Conservation (phyloP, 805 yeast species). For the Sugiyamaella marilandica region DNA sequence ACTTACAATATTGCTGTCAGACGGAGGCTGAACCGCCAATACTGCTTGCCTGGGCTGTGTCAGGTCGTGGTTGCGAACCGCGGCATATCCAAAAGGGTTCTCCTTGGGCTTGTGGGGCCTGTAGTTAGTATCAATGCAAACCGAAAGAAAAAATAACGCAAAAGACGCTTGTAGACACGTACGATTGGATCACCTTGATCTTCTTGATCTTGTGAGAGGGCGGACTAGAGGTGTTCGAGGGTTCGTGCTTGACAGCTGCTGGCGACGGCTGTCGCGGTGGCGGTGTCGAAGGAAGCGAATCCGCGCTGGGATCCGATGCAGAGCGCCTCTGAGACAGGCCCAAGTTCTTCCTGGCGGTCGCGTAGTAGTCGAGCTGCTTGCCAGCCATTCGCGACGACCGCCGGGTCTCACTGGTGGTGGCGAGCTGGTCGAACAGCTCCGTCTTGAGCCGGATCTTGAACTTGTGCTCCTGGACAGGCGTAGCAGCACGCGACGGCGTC, state of each 20-base stretch:
- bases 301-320: not conserved
- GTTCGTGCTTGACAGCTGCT: not conserved
- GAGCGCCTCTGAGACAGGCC: conserved; percentile 6
- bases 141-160: not conserved
- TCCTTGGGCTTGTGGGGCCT: conserved; percentile 26
- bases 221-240: conserved; percentile 14
- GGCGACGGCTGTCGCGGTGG: not conserved
- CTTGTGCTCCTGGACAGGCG: conserved; percentile 18
- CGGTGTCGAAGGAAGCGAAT: not conserved
- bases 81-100: conserved; percentile 44
- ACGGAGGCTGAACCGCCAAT: not conserved
- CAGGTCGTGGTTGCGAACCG: conserved; percentile 28
- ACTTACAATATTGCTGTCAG: conserved; percentile 10
- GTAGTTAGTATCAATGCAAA: not conserved
- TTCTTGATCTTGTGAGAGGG: conserved; percentile 10
- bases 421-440: conserved; percentile 17
- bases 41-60: conserved; percentile 29
- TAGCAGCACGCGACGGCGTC: conserved; percentile 8
- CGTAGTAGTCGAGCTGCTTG: conserved; percentile 14
- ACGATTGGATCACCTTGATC: conserved; percentile 15
- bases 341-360: conserved; percentile 16
- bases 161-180: conserved; percentile 1
- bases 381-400: conserved; percentile 13
- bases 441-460: conserved; percentile 25
- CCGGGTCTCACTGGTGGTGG: conserved; percentile 16